Base-by-base conservation (phyloP, 2,329 filamentous ascomycete genomes). In the Pezicula rhizophila region DNA sequence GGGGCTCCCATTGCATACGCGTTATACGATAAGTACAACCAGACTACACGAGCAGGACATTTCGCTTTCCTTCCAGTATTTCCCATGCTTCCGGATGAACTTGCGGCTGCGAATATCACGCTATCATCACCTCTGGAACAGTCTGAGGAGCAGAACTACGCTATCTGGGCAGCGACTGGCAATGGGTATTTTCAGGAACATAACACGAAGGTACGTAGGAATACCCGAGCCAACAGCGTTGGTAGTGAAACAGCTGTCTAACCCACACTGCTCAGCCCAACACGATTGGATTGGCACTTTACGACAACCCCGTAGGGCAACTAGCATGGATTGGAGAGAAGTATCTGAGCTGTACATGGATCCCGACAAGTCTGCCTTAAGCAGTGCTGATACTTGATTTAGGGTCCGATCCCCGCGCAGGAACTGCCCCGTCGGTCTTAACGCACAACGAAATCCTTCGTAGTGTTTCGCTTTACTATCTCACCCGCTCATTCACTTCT, bases 401-500 rank as follows among this genome's bases (percentile, higher is more conserved):
- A 52, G 52, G 53, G 53, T 56, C 55, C 28, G 55, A 57, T 41
- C 55, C 55, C 25, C 39, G 43, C 26, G 51, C 53, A 4, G 55
- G 55, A n/a, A 54, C 53, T 14, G 20, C 3, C 5, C 51, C 51
- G 7, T 56, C 55, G 12, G 34, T 52, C 8, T 18, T 57, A 1
- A 53, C 39, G 6, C 47, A 45, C 34, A 52, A 50, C 33, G 51
- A 55, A 33, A 54, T 57, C 11, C 46, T 57, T 5, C 49, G 43
- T 2, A 28, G 41, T 8, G 54, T 55, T 20, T 56, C 55, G 7
- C 46, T 57, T 8, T 56, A 52, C 45, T 57, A 56, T 34, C 48
- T 57, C 15, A 52, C 49, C 20, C 42, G 42, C 5, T 47, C 39
- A 4, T 50, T 56, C 46, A 31, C 46, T 0, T 64, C 69, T 11